phyloP scores from a whole-genome alignment of 2,329 filamentous ascomycete genomes.

The Alternaria gaisen region DNA sequence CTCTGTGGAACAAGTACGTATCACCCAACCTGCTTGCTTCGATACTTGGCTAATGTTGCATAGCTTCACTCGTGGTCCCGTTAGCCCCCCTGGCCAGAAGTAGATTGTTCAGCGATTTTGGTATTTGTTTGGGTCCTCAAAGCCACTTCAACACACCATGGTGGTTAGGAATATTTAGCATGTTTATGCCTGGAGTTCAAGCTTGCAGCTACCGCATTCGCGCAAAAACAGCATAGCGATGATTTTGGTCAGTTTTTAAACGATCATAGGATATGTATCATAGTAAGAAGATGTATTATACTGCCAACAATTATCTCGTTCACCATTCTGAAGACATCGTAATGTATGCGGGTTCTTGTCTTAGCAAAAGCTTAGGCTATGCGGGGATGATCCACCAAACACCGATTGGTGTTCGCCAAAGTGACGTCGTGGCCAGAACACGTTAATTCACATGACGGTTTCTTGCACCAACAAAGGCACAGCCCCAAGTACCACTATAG shows the following conservation, averaged over 20 bases:
- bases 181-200: background rate
- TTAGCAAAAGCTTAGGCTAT: slow-evolving; percentile 18
- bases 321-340: background rate
- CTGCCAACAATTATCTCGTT: background rate
- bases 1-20: slow-evolving; percentile 47
- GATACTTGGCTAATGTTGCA: slow-evolving; percentile 13
- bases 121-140: background rate
- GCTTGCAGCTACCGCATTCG: background rate
- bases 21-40: background rate
- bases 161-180: background rate
- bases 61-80: slow-evolving; percentile 48
- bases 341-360: background rate
- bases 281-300: slow-evolving; percentile 1
- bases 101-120: background rate
- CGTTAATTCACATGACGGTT: slow-evolving; percentile 1
- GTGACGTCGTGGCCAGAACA: slow-evolving; percentile 24
- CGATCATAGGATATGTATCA: background rate
- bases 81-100: slow-evolving; percentile 1
- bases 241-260: slow-evolving; percentile 1
- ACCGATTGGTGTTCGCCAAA: slow-evolving; percentile 17
- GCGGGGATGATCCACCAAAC: slow-evolving; percentile 19
- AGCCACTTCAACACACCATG: background rate
- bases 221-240: background rate
- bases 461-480: background rate
- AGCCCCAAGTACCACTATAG: background rate